Base-by-base conservation (phyloP, 805 yeast species). In the Teunomyces tritomae region DNA sequence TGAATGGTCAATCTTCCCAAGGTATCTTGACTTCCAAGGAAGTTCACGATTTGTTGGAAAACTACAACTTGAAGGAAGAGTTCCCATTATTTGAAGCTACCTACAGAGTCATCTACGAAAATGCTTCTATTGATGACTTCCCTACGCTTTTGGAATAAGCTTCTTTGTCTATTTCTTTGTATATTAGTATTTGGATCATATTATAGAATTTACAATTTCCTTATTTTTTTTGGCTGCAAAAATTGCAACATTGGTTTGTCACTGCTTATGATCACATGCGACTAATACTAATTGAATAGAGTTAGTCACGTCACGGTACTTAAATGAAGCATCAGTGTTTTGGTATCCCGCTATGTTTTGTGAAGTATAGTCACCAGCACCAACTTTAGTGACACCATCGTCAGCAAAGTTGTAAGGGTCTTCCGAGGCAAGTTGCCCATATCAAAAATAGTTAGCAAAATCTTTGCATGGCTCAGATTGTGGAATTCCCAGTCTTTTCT, bases 1-100 rank as follows among this genome's bases (percentile, higher is more conserved):
- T 94, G 58, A 90, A 94, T 65, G 99, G 99, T 45, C 97, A 91
- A 77, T 85, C 94, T 41, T 96, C 97, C 49, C 99, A 94, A 76
- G 99, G 99, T 69, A 79, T 91, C 49, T 80, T 87, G 62, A 94
- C 99, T 35, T 79, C 91, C 48, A 82, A 80, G 64, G 99, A 94
- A 76, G 97, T 94, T 39, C 87, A 89, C 68, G 95, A 87, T 60
- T 82, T 90, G 66, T 78, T 89, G 63, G 74, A 67, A 34, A 76
- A 75, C 53, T 76, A 74, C 61, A 68, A 71, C 46, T 70, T 77
- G 63, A 62, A 73, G 50, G 74, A 74, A 43, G 94, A 90, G 54
- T 92, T 86, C 80, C 98, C 98, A 53, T 76, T 86, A 52, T 82
- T 86, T 59, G 80, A 77, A 55, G 84, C 87, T 39, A 90, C 95